Evolutionary conservation across 2,329 filamentous ascomycete species (phyloP), one percentile per base, ranked within the genome.

Genomic region (Fusarium sp.): DNA sequence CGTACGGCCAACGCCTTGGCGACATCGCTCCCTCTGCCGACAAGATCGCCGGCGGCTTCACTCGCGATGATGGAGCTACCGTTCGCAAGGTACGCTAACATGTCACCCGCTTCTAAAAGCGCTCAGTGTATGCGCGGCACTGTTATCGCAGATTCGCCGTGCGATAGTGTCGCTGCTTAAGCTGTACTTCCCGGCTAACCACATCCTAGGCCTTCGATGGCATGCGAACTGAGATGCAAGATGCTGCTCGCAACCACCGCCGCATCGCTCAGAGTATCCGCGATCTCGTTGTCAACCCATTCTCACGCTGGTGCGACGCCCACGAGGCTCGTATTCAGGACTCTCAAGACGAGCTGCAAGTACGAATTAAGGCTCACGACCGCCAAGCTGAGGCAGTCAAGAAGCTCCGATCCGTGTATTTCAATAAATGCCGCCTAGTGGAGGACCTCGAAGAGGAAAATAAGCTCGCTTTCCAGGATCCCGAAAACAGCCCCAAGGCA

Each of bases 391-490:
- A 99, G 67, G 80, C 88, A 21, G 94, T 97, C 65, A 94, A 94
- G 85, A 98, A 98, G 82, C 88, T 98, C 73, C 90, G 96, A 69
- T 97, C 93, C 80, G 92, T 93, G 74, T 99, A 99, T 82, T 98
- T 98, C 87, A 99, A 98, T 85, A 99, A 98, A 82, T 99, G 96
- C 79, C 91, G 97, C 50, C 84, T 98, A 66, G 92, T 98, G 8
- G 97, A 99, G 79, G 96, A 99, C 77, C 83, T 98, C 64, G 96
- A 99, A 79, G 96, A 99, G 81, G 97, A 99, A 84, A 97, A 98
- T 80, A 98, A 99, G 82, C 87, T 99, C 57, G 96, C 94, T 39
- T 99, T 99, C 81, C 94, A 97, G 79, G 94, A 94, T 70, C 94
- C 94, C 3, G 88, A 91, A 74, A 84, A 80, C 34, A 94, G 92